Base-by-base conservation (phyloP, 2,329 filamentous ascomycete genomes). In the Kalmusia sp. region DNA sequence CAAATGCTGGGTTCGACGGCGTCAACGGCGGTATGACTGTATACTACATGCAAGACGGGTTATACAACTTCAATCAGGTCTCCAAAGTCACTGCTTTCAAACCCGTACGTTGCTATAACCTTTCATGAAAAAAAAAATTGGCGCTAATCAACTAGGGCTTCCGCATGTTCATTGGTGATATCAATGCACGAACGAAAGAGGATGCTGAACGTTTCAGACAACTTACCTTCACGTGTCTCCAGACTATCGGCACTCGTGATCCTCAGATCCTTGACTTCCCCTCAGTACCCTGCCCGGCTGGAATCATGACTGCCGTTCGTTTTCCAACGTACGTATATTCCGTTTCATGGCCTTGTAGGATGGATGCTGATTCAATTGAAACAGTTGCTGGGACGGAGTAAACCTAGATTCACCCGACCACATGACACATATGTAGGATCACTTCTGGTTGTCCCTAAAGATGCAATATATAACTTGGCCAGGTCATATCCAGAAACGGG, bases 191-290 rank as follows among this genome's bases (percentile, higher is more conserved):
- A 15, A 64, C 60, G 21, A 67, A 65, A 27, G 67, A 64, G 14
- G 55, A 76, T 33, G 70, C 75, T 7, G 64, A 70, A 34, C 68
- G 71, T 22, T 79, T 76, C 59, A 70, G 75, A 14, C 77, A 79
- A 57, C 71, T 80, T 33, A 80, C 77, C 5, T 80, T 76, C 53
- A 79, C 77, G 1, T 79, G 77, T 52, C 64, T 80, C 12, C 60
- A 78, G 34, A 69, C 65, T 15, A 63, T 71, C 39, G 69, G 69
- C 40, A 77, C 75, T 4, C 69, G 76, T 15, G 70, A 68, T 33
- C 74, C 72, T n/a, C 75, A 77, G 64, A 76, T 71, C 2, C 58
- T 69, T 44, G 65, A 73, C 51, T 72, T 80, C 57, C 77, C 77
- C 3, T 69, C 65, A 0, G 52, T 58, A 45, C 70, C 68, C 3